These are phyloP conservation scores for Scheffersomyces stambukii DNA, from an alignment of 1,139 yeast species.

Conservation along the genomic window DNA sequence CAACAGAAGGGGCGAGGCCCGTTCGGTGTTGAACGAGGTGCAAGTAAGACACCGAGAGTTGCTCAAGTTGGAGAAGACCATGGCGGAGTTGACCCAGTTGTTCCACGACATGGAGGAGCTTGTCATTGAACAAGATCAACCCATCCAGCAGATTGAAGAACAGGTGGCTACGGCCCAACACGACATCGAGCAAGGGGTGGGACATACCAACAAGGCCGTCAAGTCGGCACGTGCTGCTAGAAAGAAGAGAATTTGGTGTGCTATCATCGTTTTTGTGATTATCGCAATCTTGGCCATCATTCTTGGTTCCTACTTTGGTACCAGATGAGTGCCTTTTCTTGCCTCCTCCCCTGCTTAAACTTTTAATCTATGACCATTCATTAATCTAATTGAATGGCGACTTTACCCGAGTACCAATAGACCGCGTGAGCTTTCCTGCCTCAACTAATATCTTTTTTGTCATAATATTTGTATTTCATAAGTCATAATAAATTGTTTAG, in stretches of 20 bases:
- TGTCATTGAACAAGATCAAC: slow-evolving; percentile 93
- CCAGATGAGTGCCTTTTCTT: slow-evolving; percentile 8
- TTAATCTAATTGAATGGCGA: no score
- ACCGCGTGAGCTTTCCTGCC: no score
- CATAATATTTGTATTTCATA: no score
- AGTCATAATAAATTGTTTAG: no score
- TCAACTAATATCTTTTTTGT: no score
- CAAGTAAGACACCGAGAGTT: slow-evolving; percentile 95
- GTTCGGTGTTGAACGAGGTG: slow-evolving; percentile 92
- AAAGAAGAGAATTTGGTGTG: slow-evolving; percentile 88
- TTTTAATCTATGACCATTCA: no score
- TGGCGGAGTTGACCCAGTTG: slow-evolving; percentile 92
- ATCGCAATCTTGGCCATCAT: slow-evolving; percentile 66
- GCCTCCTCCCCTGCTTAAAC: no score
- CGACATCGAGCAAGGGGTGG: slow-evolving; percentile 91
- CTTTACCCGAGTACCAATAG: no score
- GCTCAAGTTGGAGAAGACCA: slow-evolving; percentile 89
- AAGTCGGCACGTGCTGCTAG: slow-evolving; percentile 86
- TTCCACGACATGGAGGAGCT: slow-evolving; percentile 96
- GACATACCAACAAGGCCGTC: slow-evolving; percentile 90
- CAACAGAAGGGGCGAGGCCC: slow-evolving; percentile 94
- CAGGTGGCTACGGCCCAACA: slow-evolving; percentile 81
- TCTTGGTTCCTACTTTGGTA: slow-evolving; percentile 46
- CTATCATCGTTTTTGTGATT: slow-evolving; percentile 58
- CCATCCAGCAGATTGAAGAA: slow-evolving; percentile 77